These are phyloP conservation scores for Zygosaccharomyces siamensis DNA, from an alignment of 805 yeast species.

Conservation along the genomic window DNA sequence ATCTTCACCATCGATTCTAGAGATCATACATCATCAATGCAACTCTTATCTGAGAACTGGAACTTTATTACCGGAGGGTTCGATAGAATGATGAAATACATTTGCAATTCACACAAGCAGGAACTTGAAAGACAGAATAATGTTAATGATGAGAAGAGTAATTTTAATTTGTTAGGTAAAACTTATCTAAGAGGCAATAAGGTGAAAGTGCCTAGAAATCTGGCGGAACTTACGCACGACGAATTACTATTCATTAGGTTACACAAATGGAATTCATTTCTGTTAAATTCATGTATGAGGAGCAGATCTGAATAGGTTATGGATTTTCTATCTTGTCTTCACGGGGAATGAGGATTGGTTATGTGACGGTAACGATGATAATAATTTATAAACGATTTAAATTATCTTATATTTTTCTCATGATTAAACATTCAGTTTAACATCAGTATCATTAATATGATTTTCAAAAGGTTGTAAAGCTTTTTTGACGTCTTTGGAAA, in stretches of 20 bases:
- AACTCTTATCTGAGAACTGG: conserved; percentile 48
- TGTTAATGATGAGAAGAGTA: conserved; percentile 40
- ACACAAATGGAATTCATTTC: conserved; percentile 59
- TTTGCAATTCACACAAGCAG: conserved; percentile 33
- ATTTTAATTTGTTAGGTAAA: conserved; percentile 24
- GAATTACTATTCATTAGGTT: conserved; percentile 47
- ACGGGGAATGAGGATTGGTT: not conserved
- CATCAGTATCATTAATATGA: conserved; percentile 59
- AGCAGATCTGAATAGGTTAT: not conserved
- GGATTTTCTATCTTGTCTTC: not conserved
- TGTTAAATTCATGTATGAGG: conserved; percentile 35
- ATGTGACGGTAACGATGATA: not conserved
- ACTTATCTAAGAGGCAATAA: conserved; percentile 53
- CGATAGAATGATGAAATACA: conserved; percentile 38
- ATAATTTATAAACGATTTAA: not conserved
- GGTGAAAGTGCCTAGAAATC: conserved; percentile 49
- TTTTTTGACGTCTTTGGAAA: conserved; percentile 72
- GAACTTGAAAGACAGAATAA: conserved; percentile 27
- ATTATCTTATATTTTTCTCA: not conserved
- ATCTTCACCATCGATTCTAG: conserved; percentile 56
- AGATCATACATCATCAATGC: conserved; percentile 30
- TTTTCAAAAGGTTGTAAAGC: conserved; percentile 69
- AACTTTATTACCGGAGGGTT: conserved; percentile 43
- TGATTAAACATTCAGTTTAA: conserved; percentile 68
- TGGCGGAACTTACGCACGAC: conserved; percentile 52